A percentile compares a stretch with the other conserved stretches of the same genome.
Evolutionary conservation across 2,329 filamentous ascomycete species (phyloP).

Genomic region (Pseudogymnoascus sp.): DNA sequence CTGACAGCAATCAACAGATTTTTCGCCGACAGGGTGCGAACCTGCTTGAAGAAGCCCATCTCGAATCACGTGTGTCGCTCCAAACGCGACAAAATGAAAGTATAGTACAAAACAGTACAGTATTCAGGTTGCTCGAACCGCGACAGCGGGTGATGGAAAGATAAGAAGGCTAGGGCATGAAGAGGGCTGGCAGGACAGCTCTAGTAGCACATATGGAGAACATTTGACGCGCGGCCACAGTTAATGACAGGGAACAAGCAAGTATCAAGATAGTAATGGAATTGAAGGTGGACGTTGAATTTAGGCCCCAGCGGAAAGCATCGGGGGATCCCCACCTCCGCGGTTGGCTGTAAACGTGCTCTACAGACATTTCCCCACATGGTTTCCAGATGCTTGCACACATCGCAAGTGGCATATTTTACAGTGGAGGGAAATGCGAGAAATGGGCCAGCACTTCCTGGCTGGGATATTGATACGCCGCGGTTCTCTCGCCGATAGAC

Average conservation of each 20-base stretch:
- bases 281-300: slow-evolving; percentile 19
- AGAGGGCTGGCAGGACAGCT: not conserved
- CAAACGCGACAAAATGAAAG: not conserved
- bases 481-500: not conserved
- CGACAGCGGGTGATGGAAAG: slow-evolving; percentile 1
- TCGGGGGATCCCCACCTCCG: not conserved
- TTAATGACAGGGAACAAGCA: slow-evolving; percentile 37
- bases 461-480: not conserved
- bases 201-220: not conserved
- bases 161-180: not conserved
- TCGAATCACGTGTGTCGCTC: not conserved
- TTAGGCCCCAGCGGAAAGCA: not conserved
- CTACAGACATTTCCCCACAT: not conserved
- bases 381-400: not conserved
- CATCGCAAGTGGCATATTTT: not conserved
- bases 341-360: slow-evolving; percentile 4
- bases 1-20: slow-evolving; percentile 50
- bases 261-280: slow-evolving; percentile 14
- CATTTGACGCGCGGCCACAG: slow-evolving; percentile 4
- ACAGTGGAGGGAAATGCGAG: not conserved
- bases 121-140: not conserved
- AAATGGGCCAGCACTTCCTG: not conserved
- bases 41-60: slow-evolving; percentile 48
- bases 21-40: slow-evolving; percentile 50
- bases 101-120: not conserved